Percentiles rank a stretch among this genome's conserved stretches.
phyloP scores from a whole-genome alignment of 2,329 filamentous ascomycete species.

The Colletotrichum trifolii region DNA sequence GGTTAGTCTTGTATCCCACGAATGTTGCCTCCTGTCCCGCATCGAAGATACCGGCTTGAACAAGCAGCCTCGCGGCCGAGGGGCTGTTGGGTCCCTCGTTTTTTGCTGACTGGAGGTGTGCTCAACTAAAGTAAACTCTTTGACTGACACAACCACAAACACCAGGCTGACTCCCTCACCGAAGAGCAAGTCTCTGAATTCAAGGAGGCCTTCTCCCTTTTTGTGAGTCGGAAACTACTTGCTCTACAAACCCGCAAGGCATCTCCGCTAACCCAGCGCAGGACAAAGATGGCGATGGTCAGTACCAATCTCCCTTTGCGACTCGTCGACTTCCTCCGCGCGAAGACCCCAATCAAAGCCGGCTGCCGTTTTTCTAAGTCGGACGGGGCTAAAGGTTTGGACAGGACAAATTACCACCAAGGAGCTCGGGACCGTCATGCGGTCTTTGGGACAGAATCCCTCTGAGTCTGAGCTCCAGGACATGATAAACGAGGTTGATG shows the following conservation, averaged over 20 bases:
- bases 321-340: not conserved
- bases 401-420: conserved; percentile 91
- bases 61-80: conserved; percentile 34
- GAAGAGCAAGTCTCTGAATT: conserved; percentile 99
- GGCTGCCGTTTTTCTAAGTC: not conserved
- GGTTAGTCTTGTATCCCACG: conserved; percentile 16
- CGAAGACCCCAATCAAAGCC: not conserved
- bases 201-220: conserved; percentile 99
- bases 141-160: conserved; percentile 24
- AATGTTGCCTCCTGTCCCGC: conserved; percentile 1
- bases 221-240: conserved; percentile 73
- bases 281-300: conserved; percentile 94
- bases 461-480: conserved; percentile 91
- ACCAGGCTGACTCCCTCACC: conserved; percentile 94
- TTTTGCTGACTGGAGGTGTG: conserved; percentile 5
- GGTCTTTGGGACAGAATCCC: conserved; percentile 88
- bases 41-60: not conserved
- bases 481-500: conserved; percentile 95
- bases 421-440: conserved; percentile 91
- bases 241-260: conserved; percentile 27
- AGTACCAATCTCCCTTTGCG: conserved; percentile 53
- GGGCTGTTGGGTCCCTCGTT: conserved; percentile 22
- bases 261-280: conserved; percentile 53
- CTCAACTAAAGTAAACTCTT: not conserved
- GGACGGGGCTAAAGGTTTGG: conserved; percentile 41